phyloP scores from a whole-genome alignment of 148 eudicot species.

The Rhododendron kiyosumense region DNA sequence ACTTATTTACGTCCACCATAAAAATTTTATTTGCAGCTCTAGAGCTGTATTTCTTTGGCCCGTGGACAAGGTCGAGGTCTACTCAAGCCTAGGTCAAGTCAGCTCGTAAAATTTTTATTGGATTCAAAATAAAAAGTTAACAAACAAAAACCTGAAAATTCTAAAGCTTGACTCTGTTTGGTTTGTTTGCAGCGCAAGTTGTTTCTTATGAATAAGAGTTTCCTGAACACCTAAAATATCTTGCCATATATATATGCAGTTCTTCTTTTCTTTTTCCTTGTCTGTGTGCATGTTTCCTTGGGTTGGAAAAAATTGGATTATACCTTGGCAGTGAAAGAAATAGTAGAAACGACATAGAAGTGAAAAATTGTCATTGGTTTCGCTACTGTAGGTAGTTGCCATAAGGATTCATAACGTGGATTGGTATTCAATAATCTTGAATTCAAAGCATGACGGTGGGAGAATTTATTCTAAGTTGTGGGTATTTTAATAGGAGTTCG shows the following conservation, averaged over 20 bases:
- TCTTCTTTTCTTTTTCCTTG: not conserved
- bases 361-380: not conserved
- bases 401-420: not conserved
- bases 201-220: not conserved
- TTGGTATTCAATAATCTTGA: not conserved
- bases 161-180: no score
- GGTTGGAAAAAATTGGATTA: not conserved
- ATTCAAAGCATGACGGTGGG: not conserved
- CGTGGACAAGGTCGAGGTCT: no score
- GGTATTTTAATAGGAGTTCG: not conserved
- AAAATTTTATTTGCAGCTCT: no score
- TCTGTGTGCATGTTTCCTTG: not conserved
- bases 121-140: no score
- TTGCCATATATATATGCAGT: not conserved
- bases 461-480: not conserved
- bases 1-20: no score
- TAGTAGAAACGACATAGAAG: not conserved
- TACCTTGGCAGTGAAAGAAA: not conserved
- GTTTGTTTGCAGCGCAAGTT: not conserved
- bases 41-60: no score
- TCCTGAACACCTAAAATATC: not conserved
- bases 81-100: no score
- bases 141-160: no score
- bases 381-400: not conserved
- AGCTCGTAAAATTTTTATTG: no score